Conservation (phyloP, 352 stramenopile genomes). For the Phytophthora crassamura region DNA sequence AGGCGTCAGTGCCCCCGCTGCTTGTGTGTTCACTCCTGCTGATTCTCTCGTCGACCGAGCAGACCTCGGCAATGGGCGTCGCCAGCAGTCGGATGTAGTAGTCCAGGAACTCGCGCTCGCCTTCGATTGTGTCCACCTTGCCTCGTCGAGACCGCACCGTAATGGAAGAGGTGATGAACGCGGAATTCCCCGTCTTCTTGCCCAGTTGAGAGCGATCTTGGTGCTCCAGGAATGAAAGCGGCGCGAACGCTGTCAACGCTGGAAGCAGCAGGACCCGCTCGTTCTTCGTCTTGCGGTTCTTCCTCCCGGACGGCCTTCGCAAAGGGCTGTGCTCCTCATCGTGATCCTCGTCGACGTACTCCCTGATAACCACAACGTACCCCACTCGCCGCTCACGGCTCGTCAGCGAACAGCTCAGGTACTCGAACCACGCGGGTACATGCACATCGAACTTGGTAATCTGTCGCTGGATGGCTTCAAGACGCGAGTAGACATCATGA, state of each 20-base stretch:
- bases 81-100: slow-evolving; percentile 39
- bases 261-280: slow-evolving; percentile 52
- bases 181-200: slow-evolving; percentile 17
- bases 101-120: slow-evolving; percentile 53
- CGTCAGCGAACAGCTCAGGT: slow-evolving; percentile 47
- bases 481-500: slow-evolving; percentile 4
- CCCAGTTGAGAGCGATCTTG: slow-evolving; percentile 21
- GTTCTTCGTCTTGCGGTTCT: slow-evolving; percentile 8
- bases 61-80: not conserved
- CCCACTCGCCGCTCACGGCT: slow-evolving; percentile 54
- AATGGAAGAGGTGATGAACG: slow-evolving; percentile 34
- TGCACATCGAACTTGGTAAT: slow-evolving; percentile 44
- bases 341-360: slow-evolving; percentile 14
- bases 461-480: slow-evolving; percentile 36
- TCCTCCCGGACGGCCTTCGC: not conserved
- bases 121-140: slow-evolving; percentile 41
- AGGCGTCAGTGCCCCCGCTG: not conserved
- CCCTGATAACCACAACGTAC: slow-evolving; percentile 50
- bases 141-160: slow-evolving; percentile 42
- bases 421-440: slow-evolving; percentile 62
- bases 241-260: slow-evolving; percentile 44
- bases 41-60: slow-evolving; percentile 6
- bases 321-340: slow-evolving; percentile 1
- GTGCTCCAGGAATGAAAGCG: slow-evolving; percentile 49
- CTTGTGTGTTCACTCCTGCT: not conserved